These are phyloP conservation scores for Poronia punctata DNA, from an alignment of 495 filamentous ascomycete genomes.

Conservation along the genomic window DNA sequence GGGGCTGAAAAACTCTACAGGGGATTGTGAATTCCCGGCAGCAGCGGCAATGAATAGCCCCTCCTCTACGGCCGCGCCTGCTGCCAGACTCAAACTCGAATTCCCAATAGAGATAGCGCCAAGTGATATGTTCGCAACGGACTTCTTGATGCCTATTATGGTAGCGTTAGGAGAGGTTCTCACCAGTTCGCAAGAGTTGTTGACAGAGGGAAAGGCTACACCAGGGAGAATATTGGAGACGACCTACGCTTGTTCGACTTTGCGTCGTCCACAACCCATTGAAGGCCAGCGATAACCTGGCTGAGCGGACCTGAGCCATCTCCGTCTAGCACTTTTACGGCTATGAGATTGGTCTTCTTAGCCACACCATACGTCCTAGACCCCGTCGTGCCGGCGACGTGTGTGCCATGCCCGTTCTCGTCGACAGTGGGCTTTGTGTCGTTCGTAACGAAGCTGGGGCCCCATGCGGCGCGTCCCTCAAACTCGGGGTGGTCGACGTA, in stretches of 20 bases:
- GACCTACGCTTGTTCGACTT: slow-evolving; percentile 16
- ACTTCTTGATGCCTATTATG: slow-evolving; percentile 17
- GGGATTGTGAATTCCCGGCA: slow-evolving; percentile 31
- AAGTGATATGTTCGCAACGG: slow-evolving; percentile 40
- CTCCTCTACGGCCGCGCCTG: slow-evolving; percentile 28
- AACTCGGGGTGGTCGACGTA: slow-evolving; percentile 42
- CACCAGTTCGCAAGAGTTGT: background rate
- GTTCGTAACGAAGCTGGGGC: slow-evolving; percentile 35
- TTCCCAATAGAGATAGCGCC: slow-evolving; percentile 35
- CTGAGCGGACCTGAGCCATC: slow-evolving; percentile 31
- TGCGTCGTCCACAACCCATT: slow-evolving; percentile 39
- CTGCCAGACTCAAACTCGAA: slow-evolving; percentile 33
- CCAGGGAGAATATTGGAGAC: background rate
- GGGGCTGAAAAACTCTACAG: slow-evolving; percentile 32
- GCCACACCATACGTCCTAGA: slow-evolving; percentile 29
- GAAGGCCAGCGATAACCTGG: slow-evolving; percentile 44
- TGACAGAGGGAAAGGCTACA: slow-evolving; percentile 4
- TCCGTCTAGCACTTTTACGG: slow-evolving; percentile 32
- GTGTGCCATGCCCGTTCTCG: slow-evolving; percentile 33
- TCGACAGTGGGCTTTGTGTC: slow-evolving; percentile 26
- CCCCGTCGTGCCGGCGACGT: slow-evolving; percentile 29
- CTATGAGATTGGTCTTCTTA: slow-evolving; percentile 27
- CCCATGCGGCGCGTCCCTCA: slow-evolving; percentile 42
- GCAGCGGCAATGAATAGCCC: slow-evolving; percentile 42
- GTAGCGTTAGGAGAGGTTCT: slow-evolving; percentile 1